These are phyloP conservation scores for Sphagnum contortum DNA, from an alignment of 225 moss, liverwort and hornwort species.

Conservation along the genomic window DNA sequence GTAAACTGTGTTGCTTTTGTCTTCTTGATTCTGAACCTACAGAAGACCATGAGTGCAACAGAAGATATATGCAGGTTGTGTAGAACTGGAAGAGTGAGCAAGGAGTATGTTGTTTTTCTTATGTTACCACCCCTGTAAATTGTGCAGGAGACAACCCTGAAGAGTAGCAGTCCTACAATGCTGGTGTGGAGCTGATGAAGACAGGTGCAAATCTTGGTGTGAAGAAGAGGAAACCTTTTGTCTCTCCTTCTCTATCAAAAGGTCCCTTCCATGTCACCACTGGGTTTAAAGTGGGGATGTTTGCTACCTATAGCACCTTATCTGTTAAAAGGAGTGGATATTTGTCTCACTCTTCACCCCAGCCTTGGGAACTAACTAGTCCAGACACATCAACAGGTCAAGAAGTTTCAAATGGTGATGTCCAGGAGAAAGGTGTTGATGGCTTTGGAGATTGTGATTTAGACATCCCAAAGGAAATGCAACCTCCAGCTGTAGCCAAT, in stretches of 20 bases:
- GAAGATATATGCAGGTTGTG: too few relatives aligned
- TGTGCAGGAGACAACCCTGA: constrained; percentile 20
- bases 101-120: too few relatives aligned
- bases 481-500: constrained; percentile 9
- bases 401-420: too few relatives aligned
- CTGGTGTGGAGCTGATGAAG: background rate
- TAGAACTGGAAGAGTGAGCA: too few relatives aligned
- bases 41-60: too few relatives aligned
- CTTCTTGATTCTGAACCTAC: too few relatives aligned
- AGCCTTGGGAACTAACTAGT: constrained; percentile 7
- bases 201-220: constrained; percentile 7
- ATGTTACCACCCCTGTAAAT: too few relatives aligned
- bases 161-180: constrained; percentile 3
- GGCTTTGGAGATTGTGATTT: constrained; percentile 12
- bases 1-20: too few relatives aligned
- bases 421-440: background rate
- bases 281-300: constrained; percentile 13
- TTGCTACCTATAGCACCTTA: constrained; percentile 13
- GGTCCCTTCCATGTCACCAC: constrained; percentile 9
- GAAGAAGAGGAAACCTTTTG: constrained; percentile 12
- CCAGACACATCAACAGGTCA: constrained; percentile 3
- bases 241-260: constrained; percentile 16
- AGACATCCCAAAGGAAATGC: constrained; percentile 1
- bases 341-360: constrained; percentile 27
- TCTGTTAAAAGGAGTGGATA: constrained; percentile 30